Conservation (phyloP, 2,329 filamentous ascomycete genomes). For the Apiospora saccharicola region DNA sequence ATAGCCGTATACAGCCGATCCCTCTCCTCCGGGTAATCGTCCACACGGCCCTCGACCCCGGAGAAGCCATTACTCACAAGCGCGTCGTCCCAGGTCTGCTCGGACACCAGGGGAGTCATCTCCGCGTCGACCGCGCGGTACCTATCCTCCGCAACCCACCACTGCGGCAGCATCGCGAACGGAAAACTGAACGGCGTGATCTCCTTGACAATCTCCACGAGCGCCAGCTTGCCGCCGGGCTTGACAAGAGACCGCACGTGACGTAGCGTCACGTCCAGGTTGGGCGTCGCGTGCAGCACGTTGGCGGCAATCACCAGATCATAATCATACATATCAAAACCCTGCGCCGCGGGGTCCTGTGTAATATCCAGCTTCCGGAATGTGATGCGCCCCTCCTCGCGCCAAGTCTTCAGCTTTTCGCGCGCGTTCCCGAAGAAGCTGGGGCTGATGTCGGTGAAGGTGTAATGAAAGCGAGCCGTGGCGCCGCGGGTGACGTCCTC, state of each 20-base stretch:
- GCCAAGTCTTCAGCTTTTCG: slow-evolving; percentile 29
- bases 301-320: slow-evolving; percentile 42
- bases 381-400: slow-evolving; percentile 32
- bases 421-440: slow-evolving; percentile 35
- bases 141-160: slow-evolving; percentile 15
- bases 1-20: neutral
- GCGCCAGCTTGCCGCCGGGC: slow-evolving; percentile 40
- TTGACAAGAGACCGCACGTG: slow-evolving; percentile 39
- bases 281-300: slow-evolving; percentile 40
- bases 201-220: slow-evolving; percentile 24
- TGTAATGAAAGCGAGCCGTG: slow-evolving; percentile 28
- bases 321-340: slow-evolving; percentile 38
- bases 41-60: slow-evolving; percentile 10
- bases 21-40: slow-evolving; percentile 2
- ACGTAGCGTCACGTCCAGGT: slow-evolving; percentile 32
- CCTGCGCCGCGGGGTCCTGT: slow-evolving; percentile 39
- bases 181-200: slow-evolving; percentile 25
- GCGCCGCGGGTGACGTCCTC: neutral
- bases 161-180: slow-evolving; percentile 13
- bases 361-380: slow-evolving; percentile 43
- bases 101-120: neutral
- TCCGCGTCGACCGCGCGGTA: slow-evolving; percentile 16
- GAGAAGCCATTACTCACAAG: slow-evolving; percentile 10
- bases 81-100: neutral
- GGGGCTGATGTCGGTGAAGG: slow-evolving; percentile 36